Evolutionary conservation across 179 eudicot species (phyloP).

Genomic region (Gypsophila paniculata): DNA sequence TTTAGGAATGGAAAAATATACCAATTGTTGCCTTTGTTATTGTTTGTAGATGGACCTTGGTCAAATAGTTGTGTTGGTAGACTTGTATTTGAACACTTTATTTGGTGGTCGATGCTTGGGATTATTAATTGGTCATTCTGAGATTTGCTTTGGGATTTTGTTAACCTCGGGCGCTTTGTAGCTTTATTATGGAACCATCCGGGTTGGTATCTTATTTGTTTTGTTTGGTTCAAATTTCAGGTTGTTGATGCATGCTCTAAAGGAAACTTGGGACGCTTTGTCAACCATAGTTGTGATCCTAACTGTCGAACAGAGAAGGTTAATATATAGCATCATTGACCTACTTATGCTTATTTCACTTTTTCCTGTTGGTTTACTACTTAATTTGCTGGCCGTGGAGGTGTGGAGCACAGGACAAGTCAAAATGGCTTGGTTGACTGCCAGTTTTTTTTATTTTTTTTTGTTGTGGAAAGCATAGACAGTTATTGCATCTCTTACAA

Average conservation of each 20-base stretch:
- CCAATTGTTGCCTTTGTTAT: neutral
- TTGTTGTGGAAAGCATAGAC: neutral
- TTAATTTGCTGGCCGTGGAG: neutral
- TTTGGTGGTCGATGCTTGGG: neutral
- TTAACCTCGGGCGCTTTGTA: neutral
- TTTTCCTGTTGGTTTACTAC: neutral
- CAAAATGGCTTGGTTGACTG: conserved; percentile 3
- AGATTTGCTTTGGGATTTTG: neutral
- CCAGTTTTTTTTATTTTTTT: neutral
- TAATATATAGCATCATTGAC: conserved; percentile 14
- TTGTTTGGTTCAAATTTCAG: conserved; percentile 34
- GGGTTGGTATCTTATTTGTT: conserved; percentile 13
- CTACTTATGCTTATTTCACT: neutral
- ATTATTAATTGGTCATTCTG: neutral
- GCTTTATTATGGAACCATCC: neutral
- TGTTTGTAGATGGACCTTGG: neutral
- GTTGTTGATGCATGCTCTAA: conserved; percentile 94
- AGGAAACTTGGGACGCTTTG: conserved; percentile 97
- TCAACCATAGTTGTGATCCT: conserved; percentile 97
- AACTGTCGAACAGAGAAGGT: conserved; percentile 99
- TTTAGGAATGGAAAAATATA: neutral
- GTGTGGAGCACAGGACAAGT: neutral
- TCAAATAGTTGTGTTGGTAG: neutral
- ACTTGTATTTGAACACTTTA: neutral
- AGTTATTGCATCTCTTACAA: neutral